These are phyloP conservation scores for Syncephalastrum contaminatum DNA, from an alignment of 371 early-diverging fungal genomes.

Conservation along the genomic window DNA sequence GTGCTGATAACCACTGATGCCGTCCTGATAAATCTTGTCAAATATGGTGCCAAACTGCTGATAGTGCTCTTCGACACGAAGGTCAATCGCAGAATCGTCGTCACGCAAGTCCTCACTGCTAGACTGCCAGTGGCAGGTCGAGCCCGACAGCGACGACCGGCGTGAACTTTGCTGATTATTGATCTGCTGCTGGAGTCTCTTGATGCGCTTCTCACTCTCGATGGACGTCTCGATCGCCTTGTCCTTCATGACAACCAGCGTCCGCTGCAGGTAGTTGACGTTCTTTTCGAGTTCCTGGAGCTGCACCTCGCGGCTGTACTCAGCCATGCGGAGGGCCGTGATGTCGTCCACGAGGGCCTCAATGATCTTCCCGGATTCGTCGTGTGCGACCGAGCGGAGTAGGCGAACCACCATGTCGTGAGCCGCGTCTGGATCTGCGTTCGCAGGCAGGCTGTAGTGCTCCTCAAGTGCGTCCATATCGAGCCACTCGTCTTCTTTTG, in stretches of 20 bases:
- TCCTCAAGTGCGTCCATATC: conserved; percentile 56
- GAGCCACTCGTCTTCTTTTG: conserved; percentile 52
- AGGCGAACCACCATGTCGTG: conserved; percentile 65
- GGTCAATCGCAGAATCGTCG: conserved; percentile 45
- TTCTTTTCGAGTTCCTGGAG: conserved; percentile 68
- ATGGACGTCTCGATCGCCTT: conserved; percentile 70
- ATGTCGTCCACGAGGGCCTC: conserved; percentile 80
- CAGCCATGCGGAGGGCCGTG: conserved; percentile 62
- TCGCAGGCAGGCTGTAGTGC: conserved; percentile 49
- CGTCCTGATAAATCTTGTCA: conserved; percentile 58
- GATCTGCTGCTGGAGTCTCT: conserved; percentile 37
- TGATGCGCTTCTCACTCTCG: conserved; percentile 73
- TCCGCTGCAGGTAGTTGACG: conserved; percentile 67
- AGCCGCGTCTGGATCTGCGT: conserved; percentile 55
- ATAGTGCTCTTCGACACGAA: conserved; percentile 35
- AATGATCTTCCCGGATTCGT: conserved; percentile 72
- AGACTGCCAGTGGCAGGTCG: conserved; percentile 11
- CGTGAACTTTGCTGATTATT: conserved; percentile 34
- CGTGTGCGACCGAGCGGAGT: conserved; percentile 60
- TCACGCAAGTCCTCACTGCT: conserved; percentile 20
- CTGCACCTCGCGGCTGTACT: conserved; percentile 57
- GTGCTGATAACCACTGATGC: conserved; percentile 25
- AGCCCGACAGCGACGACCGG: conserved; percentile 7
- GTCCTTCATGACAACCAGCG: conserved; percentile 73
- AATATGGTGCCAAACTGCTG: conserved; percentile 47